Evolutionary conservation across 2,329 filamentous ascomycete genomes (phyloP), one percentile per base, ranked within the genome.

Genomic region (Alternaria arbusti): DNA sequence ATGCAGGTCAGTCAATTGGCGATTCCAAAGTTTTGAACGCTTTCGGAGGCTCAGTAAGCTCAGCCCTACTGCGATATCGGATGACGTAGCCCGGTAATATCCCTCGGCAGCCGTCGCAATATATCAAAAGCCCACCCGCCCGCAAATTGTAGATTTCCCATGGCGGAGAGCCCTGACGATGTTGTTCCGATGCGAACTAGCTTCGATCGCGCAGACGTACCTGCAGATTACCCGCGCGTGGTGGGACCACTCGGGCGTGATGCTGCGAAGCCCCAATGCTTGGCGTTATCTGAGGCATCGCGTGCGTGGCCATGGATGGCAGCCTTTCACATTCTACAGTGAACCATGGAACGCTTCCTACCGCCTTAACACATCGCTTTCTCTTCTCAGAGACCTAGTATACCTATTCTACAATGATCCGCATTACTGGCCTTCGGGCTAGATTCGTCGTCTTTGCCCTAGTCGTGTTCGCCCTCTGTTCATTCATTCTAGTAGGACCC

Each of bases 401-500:
- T 40, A 63, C 13, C 17, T n/a, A 47, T 11, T 12, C 15, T 50
- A 52, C 22, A 59, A 80, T 80, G 78, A 69, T 77, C 30, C 69
- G 69, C 45, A 69, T 71, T 17, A 63, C 72, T 23, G 74, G 74
- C 32, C 67, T 68, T 11, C 70, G 64, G 56, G 74, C 75, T 51
- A 80, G 82, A 56, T 81, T 82, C 68, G 57, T 81, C 28, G 51
- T 83, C 28, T 74, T 83, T 59, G 76, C 90, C 66, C 75, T 88
- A 52, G 73, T 90, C 68, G 84, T 84, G 68, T 82, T 88, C 69
- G 81, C 86, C 62, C 79, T 86, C 65, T 84, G 90, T 72, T 81
- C 88, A 57, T 84, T 87, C 72, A 69, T 91, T 61, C 86, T 87
- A 44, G 86, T 90, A 68, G 82, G 87, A 66, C 86, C 89, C 69